Evolutionary conservation across 106 monocot species (phyloP).

Genomic region (Apostasia shenzhenica): DNA sequence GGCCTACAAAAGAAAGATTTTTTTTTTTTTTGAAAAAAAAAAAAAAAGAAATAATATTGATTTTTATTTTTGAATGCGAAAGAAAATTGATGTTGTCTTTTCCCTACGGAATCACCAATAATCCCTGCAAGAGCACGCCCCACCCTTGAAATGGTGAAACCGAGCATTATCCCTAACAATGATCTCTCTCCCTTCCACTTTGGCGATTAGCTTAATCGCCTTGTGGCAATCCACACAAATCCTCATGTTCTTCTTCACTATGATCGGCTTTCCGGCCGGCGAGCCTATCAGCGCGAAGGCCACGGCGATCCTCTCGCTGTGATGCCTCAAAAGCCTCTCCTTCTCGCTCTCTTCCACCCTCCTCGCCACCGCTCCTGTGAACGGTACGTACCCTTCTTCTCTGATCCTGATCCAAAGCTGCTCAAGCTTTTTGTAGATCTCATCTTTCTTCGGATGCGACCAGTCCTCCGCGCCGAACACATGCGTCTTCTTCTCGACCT

Average conservation of each 20-base stretch:
- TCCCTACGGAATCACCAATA: conserved; percentile 38
- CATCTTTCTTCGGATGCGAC: conserved; percentile 35
- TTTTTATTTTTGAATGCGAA: too few relatives aligned
- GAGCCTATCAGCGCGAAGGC: conserved; percentile 48
- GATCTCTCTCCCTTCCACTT: conserved; percentile 46
- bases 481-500: conserved; percentile 54
- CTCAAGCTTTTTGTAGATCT: conserved; percentile 51
- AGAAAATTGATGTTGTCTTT: too few relatives aligned
- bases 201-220: conserved; percentile 59
- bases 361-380: conserved; percentile 16
- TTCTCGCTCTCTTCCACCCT: conserved; percentile 44
- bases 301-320: conserved; percentile 71
- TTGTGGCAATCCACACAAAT: conserved; percentile 60
- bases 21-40: too few relatives aligned
- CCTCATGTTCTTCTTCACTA: conserved; percentile 65
- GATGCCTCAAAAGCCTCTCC: conserved; percentile 42
- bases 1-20: too few relatives aligned
- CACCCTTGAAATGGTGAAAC: conserved; percentile 64
- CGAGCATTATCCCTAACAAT: conserved; percentile 54
- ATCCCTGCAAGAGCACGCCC: conserved; percentile 68
- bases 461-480: conserved; percentile 38
- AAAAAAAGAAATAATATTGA: too few relatives aligned
- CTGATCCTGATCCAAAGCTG: conserved; percentile 28
- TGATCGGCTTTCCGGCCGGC: conserved; percentile 30
- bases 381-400: conserved; percentile 52